These are phyloP conservation scores for Coleophoma eucalyptorum DNA, from an alignment of 2,329 filamentous ascomycete genomes.

Conservation along the genomic window DNA sequence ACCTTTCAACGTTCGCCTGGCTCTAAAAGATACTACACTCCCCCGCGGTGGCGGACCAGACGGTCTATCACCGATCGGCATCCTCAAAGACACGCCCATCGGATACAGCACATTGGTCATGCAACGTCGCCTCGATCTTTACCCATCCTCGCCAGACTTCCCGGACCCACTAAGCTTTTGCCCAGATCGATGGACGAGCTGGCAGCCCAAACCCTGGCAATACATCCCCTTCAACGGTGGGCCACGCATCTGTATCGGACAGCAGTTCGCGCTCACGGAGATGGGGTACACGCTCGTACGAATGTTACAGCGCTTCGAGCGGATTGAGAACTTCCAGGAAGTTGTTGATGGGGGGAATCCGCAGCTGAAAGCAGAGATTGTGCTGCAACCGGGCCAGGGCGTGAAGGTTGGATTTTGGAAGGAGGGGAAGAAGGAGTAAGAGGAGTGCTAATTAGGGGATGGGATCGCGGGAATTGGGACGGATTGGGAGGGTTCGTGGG, in stretches of 20 bases:
- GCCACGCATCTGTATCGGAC: conserved; percentile 70
- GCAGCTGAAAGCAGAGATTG: conserved; percentile 54
- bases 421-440: conserved; percentile 22
- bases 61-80: conserved; percentile 55
- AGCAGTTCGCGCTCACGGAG: conserved; percentile 79
- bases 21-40: conserved; percentile 70
- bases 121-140: conserved; percentile 66
- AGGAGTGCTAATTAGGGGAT: background rate
- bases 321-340: conserved; percentile 54
- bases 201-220: conserved; percentile 64
- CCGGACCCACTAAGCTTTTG: conserved; percentile 48
- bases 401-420: conserved; percentile 55
- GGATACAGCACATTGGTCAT: conserved; percentile 66
- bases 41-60: conserved; percentile 67
- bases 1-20: conserved; percentile 73
- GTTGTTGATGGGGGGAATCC: conserved; percentile 51
- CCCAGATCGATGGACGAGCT: conserved; percentile 63
- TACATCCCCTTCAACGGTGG: conserved; percentile 76
- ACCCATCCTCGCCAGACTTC: conserved; percentile 46
- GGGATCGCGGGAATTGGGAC: too few relatives aligned
- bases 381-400: conserved; percentile 54
- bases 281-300: conserved; percentile 70
- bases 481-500: too few relatives aligned
- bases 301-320: conserved; percentile 68
- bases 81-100: conserved; percentile 63